Evolutionary conservation across 2,329 filamentous ascomycete genomes (phyloP), one percentile per base, ranked within the genome.

Genomic region (Cordyceps militaris): DNA sequence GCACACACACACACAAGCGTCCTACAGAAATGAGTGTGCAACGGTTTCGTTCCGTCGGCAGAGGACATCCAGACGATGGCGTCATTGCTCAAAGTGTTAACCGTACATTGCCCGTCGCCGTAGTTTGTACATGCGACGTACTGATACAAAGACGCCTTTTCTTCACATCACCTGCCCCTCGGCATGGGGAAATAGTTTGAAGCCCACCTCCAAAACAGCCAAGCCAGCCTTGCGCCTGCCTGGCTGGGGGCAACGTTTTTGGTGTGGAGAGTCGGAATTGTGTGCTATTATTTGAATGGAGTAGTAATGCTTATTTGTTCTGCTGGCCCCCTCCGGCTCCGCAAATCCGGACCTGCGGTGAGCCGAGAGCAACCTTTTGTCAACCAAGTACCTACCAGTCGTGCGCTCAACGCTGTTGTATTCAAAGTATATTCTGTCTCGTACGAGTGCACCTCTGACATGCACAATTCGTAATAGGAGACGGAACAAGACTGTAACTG

Each of bases 91-190:
- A n/a, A n/a, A n/a, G n/a, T 2, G 14, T 47, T 46, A 36, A 28
- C 51, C 51, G 40, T 40, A 13, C 40, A 26, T 24, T 43, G 3
- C 10, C 40, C 21, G 7, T 16, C n/a, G 9, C 4, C 19, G 21
- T 16, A 14, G 19, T 43, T 3, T 23, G 21, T 32, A 30, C 26
- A 38, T 16, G 34, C 24, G n/a, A n/a, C n/a, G n/a, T 47, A 28
- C 14, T n/a, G 24, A 50, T 21, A 42, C n/a, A n/a, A n/a, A 10
- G 38, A 42, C 7, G n/a, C 28, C 11, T 32, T 48, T 43, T 47
- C 42, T 55, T 56, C 52, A 56, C 42, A 48, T 56, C 52, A 56
- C 32, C 52, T 56, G 52, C 16, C n/a, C 42, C 7, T 24, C 32
- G 24, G 14, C 14, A 53, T 53, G 50, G 26, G 34, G 30, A 50